These are phyloP conservation scores for Aspergillus pseudoviridinutans DNA, from an alignment of 2,329 filamentous ascomycete genomes.

Conservation along the genomic window DNA sequence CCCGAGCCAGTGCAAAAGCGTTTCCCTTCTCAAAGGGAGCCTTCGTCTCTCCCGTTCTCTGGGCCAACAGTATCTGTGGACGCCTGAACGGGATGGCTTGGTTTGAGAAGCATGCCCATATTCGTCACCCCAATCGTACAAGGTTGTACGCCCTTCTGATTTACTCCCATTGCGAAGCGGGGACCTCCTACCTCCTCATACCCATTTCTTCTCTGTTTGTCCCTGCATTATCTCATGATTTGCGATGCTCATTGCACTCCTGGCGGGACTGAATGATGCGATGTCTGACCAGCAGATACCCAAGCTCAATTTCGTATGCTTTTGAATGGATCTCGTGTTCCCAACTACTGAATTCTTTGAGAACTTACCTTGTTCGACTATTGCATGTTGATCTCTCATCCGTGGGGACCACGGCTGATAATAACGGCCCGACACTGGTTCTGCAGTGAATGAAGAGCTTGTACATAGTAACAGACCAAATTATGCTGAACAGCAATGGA, in stretches of 20 bases:
- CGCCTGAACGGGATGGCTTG: slow-evolving; percentile 14
- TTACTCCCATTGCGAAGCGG: neutral
- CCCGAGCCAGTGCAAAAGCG: slow-evolving; percentile 26
- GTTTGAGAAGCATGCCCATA: neutral
- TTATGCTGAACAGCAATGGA: neutral
- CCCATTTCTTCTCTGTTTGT: neutral
- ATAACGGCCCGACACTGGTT: neutral
- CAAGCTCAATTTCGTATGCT: slow-evolving; percentile 6
- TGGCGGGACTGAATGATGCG: slow-evolving; percentile 16
- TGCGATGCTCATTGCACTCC: slow-evolving; percentile 7
- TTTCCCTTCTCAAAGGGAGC: slow-evolving; percentile 19
- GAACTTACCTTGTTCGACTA: neutral
- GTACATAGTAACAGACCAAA: neutral
- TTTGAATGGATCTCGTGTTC: neutral
- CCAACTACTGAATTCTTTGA: neutral
- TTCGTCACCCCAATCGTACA: neutral
- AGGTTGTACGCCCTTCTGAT: neutral
- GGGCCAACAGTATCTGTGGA: slow-evolving; percentile 31
- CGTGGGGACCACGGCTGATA: neutral
- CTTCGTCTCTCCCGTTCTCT: slow-evolving; percentile 22
- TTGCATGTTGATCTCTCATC: neutral
- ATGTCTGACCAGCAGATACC: slow-evolving; percentile 33
- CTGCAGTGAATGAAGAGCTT: neutral
- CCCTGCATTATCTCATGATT: slow-evolving; percentile 1
- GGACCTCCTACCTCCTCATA: slow-evolving; percentile 1